These are phyloP conservation scores for Lotus japonicus DNA, from an alignment of 306 rosid species.

Conservation along the genomic window DNA sequence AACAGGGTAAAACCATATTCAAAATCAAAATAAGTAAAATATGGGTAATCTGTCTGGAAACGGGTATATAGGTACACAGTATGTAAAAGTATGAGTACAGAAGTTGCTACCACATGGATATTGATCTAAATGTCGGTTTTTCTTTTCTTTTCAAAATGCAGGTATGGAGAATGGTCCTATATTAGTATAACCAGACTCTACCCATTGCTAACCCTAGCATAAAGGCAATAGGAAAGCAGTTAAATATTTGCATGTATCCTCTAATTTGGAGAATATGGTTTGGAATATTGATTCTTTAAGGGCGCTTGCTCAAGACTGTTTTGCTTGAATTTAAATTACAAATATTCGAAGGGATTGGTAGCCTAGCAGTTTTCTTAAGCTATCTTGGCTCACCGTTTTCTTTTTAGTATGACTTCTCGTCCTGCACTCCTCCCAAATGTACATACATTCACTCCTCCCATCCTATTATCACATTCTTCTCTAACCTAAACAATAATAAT, in stretches of 20 bases:
- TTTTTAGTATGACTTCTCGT: background rate
- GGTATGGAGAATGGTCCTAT: too few relatives aligned
- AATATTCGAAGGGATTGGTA: background rate
- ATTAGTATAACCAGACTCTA: too few relatives aligned
- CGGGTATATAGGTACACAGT: too few relatives aligned
- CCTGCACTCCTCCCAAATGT: background rate
- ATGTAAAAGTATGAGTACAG: too few relatives aligned
- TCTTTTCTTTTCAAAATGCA: too few relatives aligned
- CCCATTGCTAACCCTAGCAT: too few relatives aligned
- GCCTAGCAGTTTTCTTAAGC: background rate
- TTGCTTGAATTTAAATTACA: conserved; percentile 3
- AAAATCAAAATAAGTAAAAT: too few relatives aligned
- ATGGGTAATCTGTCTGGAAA: too few relatives aligned
- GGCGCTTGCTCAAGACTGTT: background rate
- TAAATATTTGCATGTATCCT: conserved; percentile 6
- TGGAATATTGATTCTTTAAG: conserved; percentile 1
- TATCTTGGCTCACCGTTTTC: background rate
- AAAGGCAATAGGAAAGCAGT: background rate
- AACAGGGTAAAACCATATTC: too few relatives aligned
- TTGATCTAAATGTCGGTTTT: too few relatives aligned
- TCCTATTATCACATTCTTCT: background rate
- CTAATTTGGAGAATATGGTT: conserved; percentile 6
- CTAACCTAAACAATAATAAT: conserved; percentile 1
- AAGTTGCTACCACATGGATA: too few relatives aligned
- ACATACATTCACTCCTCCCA: background rate